phyloP scores from a whole-genome alignment of 108 stramenopile species.

The Schizochytrium sp. region DNA sequence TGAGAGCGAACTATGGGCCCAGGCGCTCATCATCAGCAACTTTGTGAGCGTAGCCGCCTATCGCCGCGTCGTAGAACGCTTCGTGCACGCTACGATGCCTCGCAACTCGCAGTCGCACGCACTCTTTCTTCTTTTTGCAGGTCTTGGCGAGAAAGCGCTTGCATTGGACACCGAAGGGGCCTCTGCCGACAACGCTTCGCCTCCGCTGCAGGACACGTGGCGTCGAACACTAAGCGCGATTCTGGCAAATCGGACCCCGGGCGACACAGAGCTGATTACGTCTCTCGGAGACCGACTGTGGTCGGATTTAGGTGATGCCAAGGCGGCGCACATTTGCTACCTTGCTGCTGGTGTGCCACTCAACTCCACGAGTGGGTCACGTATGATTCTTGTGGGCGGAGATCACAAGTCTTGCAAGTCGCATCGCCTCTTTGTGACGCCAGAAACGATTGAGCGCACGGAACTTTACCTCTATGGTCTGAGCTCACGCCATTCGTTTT shows the following conservation, averaged over 20 bases:
- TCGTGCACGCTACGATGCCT: not conserved
- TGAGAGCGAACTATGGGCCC: constrained; percentile 6
- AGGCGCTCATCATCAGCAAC: constrained; percentile 5
- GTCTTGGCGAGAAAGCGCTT: not conserved
- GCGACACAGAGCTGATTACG: not conserved
- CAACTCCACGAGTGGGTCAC: not conserved
- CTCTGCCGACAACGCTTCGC: not conserved
- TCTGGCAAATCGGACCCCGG: not conserved
- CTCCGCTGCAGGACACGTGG: not conserved
- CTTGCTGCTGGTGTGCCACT: not conserved
- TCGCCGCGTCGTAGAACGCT: not conserved
- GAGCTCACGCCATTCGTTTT: not conserved
- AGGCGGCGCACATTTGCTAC: not conserved
- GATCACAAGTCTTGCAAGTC: not conserved
- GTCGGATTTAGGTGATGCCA: not conserved
- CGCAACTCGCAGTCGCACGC: not conserved
- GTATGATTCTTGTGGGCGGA: not conserved
- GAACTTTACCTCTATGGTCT: not conserved
- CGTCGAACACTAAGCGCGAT: not conserved
- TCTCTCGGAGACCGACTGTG: not conserved
- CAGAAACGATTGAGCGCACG: not conserved
- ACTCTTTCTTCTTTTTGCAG: not conserved
- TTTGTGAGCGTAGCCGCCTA: constrained; percentile 4
- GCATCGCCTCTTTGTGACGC: not conserved
- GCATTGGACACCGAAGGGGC: not conserved